phyloP scores from a whole-genome alignment of 768 basidiomycete species.

The Tephrocybe rancida region DNA sequence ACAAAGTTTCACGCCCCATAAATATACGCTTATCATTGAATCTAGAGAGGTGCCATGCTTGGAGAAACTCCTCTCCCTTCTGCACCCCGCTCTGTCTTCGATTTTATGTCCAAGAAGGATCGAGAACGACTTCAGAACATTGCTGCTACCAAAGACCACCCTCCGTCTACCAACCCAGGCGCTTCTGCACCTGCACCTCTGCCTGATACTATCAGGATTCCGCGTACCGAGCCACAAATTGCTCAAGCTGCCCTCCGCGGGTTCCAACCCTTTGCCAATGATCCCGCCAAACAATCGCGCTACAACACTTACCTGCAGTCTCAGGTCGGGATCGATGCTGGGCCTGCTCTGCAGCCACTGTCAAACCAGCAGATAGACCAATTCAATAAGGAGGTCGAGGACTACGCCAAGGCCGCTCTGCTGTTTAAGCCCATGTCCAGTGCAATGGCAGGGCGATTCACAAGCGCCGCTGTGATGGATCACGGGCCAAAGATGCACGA shows the following conservation, averaged over 20 bases:
- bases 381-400: constrained; percentile 81
- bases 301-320: constrained; percentile 83
- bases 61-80: constrained; percentile 79
- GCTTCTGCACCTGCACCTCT: constrained; percentile 25
- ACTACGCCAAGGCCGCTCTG: constrained; percentile 84
- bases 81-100: constrained; percentile 84
- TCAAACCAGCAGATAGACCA: constrained; percentile 64
- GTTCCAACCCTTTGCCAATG: constrained; percentile 84
- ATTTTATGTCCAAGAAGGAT: constrained; percentile 92
- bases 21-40: background rate
- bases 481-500: constrained; percentile 60
- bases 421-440: constrained; percentile 92
- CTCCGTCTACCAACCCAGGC: constrained; percentile 20
- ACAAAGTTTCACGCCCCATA: background rate
- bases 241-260: constrained; percentile 88
- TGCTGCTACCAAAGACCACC: constrained; percentile 30
- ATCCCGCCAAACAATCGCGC: constrained; percentile 80
- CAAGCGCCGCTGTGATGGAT: constrained; percentile 76
- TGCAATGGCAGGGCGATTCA: constrained; percentile 95
- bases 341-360: constrained; percentile 51
- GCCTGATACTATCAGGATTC: constrained; percentile 38
- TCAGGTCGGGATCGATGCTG: constrained; percentile 56
- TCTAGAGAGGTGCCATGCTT: constrained; percentile 79
- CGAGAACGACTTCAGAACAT: constrained; percentile 79
- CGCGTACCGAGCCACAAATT: constrained; percentile 71